Base-by-base conservation (phyloP, 2,329 filamentous ascomycete species). In the Onygenales sp. region DNA sequence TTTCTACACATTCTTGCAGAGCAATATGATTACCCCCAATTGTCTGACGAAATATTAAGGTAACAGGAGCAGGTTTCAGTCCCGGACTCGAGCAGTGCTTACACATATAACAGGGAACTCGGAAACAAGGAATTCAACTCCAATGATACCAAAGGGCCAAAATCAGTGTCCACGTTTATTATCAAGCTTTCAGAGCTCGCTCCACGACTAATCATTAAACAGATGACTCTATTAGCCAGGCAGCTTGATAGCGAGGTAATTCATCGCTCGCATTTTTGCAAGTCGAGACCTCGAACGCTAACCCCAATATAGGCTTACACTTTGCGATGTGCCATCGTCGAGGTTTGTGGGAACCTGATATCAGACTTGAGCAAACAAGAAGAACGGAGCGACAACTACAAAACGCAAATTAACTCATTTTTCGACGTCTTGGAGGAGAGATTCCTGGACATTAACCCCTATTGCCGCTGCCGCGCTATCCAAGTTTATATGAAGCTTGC, bases 41-140 rank as follows among this genome's bases (percentile, higher is more conserved):
- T 98, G 7, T 86, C 90, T 4, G 93, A 96, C 67, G 93, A 98
- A 66, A 88, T 97, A 33, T 72, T 98, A 55, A 85, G 75, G 75
- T 76, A 68, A 38, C 54, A 9, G 42, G 36, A 32, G 38, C 36
- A 36, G 11, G n/a, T 27, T 17, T 33, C 21, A 4, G 9, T 33
- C 8, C 32, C 43, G 11, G 7, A 43, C 9, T 50, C 36, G 32
- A 44, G 43, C 31, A 14, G 36, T 38, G 38, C 63, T 70, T 51
- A 69, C 53, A 49, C 4, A 49, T 51, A 21, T 44, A 8, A 36
- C 43, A 77, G 89, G 63, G 93, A 98, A 66, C 81, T 98, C 60
- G 95, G 91, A 68, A 95, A 91, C 72, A 98, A 95, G 68, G 92
- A 97, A 66, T 98, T 97, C 75, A 96, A 94, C 70, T 92, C 87